Evolutionary conservation across 768 basidiomycete genomes (phyloP).

Genomic region (Russula dissimulans): DNA sequence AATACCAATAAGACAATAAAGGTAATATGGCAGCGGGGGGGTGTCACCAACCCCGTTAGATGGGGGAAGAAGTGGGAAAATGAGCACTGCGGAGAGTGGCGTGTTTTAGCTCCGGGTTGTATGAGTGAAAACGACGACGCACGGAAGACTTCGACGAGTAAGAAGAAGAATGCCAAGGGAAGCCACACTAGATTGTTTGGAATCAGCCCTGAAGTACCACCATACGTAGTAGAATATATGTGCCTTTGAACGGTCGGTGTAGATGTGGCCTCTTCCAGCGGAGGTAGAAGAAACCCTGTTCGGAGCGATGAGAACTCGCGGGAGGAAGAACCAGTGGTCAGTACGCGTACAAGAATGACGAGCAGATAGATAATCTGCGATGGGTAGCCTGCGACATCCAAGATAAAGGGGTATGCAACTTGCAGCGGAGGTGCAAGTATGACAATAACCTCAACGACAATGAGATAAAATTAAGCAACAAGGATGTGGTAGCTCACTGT

Average conservation of each 20-base stretch:
- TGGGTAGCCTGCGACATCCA: constrained; percentile 48
- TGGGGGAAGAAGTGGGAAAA: constrained; percentile 48
- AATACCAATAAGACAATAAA: constrained; percentile 50
- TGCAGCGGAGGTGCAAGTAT: constrained; percentile 45
- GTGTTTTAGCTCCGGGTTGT: not conserved
- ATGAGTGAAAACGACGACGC: constrained; percentile 19
- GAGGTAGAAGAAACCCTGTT: constrained; percentile 47
- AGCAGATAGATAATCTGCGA: constrained; percentile 48
- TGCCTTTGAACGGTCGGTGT: constrained; percentile 42
- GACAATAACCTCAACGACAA: constrained; percentile 34
- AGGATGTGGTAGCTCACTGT: constrained; percentile 28
- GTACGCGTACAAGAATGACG: constrained; percentile 39
- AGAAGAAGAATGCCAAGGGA: constrained; percentile 46
- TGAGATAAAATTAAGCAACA: not conserved
- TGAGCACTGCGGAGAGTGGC: constrained; percentile 31
- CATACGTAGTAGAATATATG: not conserved
- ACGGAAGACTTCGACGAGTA: constrained; percentile 44
- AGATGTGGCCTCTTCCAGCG: constrained; percentile 41
- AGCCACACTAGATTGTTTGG: constrained; percentile 38
- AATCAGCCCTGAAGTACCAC: constrained; percentile 8
- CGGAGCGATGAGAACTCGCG: not conserved
- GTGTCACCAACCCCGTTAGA: constrained; percentile 49
- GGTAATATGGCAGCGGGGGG: constrained; percentile 50
- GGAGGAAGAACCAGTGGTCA: not conserved
- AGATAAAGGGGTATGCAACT: constrained; percentile 52